These are phyloP conservation scores for Stagonosporopsis vannaccii DNA, from an alignment of 2,329 filamentous ascomycete species.

Conservation along the genomic window DNA sequence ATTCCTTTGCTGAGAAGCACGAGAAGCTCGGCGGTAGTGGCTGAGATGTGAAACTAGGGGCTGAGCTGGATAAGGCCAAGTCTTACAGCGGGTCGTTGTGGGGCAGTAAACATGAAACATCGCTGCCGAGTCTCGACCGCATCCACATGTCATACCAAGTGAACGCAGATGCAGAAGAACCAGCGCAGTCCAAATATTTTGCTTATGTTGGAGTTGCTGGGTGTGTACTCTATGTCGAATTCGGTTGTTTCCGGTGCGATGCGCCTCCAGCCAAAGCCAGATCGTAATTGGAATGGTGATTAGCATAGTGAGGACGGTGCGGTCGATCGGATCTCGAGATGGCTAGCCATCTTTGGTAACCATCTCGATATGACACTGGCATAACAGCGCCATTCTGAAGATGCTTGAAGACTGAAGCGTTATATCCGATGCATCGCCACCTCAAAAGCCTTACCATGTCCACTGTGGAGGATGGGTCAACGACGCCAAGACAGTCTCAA, in stretches of 20 bases:
- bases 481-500: background rate
- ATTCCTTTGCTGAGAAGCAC: background rate
- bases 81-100: background rate
- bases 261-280: background rate
- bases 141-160: background rate
- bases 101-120: slow-evolving; percentile 13
- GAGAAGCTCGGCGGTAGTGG: background rate
- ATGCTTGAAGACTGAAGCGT: background rate
- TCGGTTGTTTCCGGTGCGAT: background rate
- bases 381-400: background rate
- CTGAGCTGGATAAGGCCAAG: slow-evolving; percentile 1
- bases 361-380: background rate
- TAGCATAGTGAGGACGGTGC: background rate
- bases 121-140: background rate
- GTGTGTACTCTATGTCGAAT: background rate
- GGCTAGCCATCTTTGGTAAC: background rate
- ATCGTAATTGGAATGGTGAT: background rate
- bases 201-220: background rate
- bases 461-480: background rate
- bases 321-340: background rate
- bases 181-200: background rate
- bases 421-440: background rate
- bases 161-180: background rate
- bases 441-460: background rate
- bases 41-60: slow-evolving; percentile 1